Base-by-base conservation (phyloP, 805 yeast species). In the Kuraishia piskuri region DNA sequence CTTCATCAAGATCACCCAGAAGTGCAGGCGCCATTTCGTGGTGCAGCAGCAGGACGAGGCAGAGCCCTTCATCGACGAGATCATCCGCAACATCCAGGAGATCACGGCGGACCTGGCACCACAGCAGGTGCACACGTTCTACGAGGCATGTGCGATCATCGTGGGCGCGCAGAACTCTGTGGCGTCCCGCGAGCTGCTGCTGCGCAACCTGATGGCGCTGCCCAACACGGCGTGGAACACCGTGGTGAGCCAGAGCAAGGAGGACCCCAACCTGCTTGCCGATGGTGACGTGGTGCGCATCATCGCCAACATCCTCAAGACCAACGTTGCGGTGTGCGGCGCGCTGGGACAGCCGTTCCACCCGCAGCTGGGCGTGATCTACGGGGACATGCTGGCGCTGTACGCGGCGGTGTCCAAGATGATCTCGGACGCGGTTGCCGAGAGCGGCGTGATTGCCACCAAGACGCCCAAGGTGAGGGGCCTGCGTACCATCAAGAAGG, bases 171-270 rank as follows among this genome's bases (percentile, higher is more conserved):
- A 92, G 68, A 81, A 85, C 44, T 78, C 84, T 48, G 75, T 77
- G 57, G 81, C 79, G 12, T 77, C 79, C 44, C 84, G 94, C 68
- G 90, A 88, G 56, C 79, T 84, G 56, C 74, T 91, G 53, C 76
- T 90, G 52, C 67, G 76, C 51, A 91, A 89, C 53, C 76, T 94
- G 61, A 94, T 94, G 99, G 78, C 80, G 50, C 72, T 91, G 57
- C 99, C 99, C 47, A 94, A 94, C 69, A 78, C 83, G 71, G 99
- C 98, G 1, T 94, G 99, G 99, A 78, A 76, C 56, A 86, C 92
- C 17, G 88, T 94, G 61, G 88, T 92, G 52, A 82, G 84, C 64
- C 88, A 88, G 66, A 90, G 96, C 8, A 84, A 84, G 8, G 85
- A 82, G 60, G 91, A 91, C 64, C 96, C 97, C 17, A 81, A 83